These are phyloP conservation scores for Tolypocladium tropicale DNA, from an alignment of 2,329 filamentous ascomycete species.

Conservation along the genomic window DNA sequence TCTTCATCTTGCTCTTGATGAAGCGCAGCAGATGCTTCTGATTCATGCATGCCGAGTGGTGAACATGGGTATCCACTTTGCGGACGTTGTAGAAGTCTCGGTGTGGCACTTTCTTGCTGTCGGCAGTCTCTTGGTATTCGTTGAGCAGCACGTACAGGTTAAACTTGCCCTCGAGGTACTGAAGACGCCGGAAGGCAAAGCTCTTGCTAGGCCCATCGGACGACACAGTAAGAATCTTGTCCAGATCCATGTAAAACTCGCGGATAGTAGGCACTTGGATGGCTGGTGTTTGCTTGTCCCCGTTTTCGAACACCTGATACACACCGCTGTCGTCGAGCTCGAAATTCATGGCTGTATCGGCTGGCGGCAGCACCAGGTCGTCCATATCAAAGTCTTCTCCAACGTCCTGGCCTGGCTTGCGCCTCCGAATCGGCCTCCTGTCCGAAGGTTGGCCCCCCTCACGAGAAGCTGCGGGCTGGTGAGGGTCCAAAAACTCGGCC, in stretches of 20 bases:
- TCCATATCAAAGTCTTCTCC: conserved; percentile 85
- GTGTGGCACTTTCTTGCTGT: conserved; percentile 95
- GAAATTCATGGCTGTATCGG: conserved; percentile 60
- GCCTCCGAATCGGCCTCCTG: conserved; percentile 44
- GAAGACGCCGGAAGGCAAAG: conserved; percentile 87
- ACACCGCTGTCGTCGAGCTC: conserved; percentile 75
- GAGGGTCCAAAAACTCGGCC: conserved; percentile 7
- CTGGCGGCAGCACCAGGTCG: conserved; percentile 66
- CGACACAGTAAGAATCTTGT: conserved; percentile 76
- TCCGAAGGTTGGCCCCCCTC: conserved; percentile 17
- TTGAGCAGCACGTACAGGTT: conserved; percentile 89
- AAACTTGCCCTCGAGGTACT: conserved; percentile 95
- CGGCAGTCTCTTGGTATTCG: conserved; percentile 94
- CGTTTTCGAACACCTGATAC: conserved; percentile 80
- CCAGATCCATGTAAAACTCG: conserved; percentile 93
- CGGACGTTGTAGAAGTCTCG: conserved; percentile 98
- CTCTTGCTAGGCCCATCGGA: conserved; percentile 95
- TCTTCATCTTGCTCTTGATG: conserved; percentile 99
- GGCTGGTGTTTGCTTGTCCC: conserved; percentile 54
- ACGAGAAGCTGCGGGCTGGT: conserved; percentile 3
- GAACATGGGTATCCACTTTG: conserved; percentile 97
- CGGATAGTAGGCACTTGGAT: conserved; percentile 82
- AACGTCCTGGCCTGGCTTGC: conserved; percentile 83
- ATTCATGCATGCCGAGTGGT: conserved; percentile 99
- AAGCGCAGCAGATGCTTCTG: conserved; percentile 97